Base-by-base conservation (phyloP, 208 protist genomes). In the Wallacemonas collosoma region DNA sequence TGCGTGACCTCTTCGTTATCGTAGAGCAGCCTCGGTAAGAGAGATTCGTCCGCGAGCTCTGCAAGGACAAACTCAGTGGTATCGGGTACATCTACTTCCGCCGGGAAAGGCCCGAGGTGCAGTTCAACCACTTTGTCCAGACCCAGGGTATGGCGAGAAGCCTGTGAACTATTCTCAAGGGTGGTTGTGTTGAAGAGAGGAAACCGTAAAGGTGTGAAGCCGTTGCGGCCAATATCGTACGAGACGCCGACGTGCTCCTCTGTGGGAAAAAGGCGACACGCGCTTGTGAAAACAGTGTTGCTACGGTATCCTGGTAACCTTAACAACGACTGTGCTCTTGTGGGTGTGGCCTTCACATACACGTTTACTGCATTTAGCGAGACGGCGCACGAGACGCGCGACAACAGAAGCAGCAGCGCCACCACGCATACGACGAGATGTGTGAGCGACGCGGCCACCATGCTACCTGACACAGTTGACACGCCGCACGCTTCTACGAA, bases 1-100 rank as follows among this genome's bases (percentile, higher is more conserved):
- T 60, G 65, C 5, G 67, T 73, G 41, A 71, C 71, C 45, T 76
- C 76, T 45, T 65, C 50, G 26, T 17, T 35, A 61, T 76, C 66
- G 36, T 43, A 43, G 17, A 68, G 53, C 1, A 17, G 40, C 35
- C 43, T 3, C 45, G 66, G 54, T 39, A 4, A 26, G 1, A 15
- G 39, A 14, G 7, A 53, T 40, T 41, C 51, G 47, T 57, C 54
- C 1, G 65, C 66, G 6, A 77, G 14, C n/a, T 73, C 66, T 3
- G 53, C 43, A 11, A 77, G 43, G 2, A 51, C 8, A 6, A 43
- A 26, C 2, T 53, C 53, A 14, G 56, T 38, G 17, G 9, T 38
- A 15, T 62, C 56, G 5, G 4, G 1, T 5, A 41, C 56, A 38
- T 62, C 7, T 5, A 8, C 7, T 62, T 76, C 64, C 1, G 67